phyloP scores from a whole-genome alignment of 2,329 filamentous ascomycete species.

The Hypoxylon sp. region DNA sequence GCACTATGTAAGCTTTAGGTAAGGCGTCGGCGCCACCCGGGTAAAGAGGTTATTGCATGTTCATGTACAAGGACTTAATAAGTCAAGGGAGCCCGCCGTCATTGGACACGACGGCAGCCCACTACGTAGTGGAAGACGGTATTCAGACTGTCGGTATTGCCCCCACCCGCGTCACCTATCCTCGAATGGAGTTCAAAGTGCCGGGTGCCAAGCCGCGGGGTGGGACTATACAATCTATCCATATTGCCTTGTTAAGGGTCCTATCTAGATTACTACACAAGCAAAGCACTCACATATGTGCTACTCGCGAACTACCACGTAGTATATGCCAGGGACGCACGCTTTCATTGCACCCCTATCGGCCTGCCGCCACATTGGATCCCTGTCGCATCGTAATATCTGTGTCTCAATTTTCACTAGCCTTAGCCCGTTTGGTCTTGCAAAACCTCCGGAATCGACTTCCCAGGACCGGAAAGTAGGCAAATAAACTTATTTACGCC shows the following conservation, averaged over 20 bases:
- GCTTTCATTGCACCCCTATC: constrained; percentile 24
- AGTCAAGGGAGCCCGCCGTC: constrained; percentile 3
- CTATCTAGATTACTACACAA: constrained; percentile 6
- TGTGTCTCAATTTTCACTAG: constrained; percentile 31
- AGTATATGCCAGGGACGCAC: constrained; percentile 36
- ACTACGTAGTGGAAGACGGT: constrained; percentile 23
- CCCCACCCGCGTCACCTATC: constrained; percentile 25
- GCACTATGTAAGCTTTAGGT: constrained; percentile 11
- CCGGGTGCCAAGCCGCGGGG: constrained; percentile 37
- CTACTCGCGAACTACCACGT: constrained; percentile 19
- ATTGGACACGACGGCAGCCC: constrained; percentile 26
- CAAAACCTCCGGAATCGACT: constrained; percentile 31
- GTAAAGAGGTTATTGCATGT: constrained; percentile 17
- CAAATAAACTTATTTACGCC: constrained; percentile 18
- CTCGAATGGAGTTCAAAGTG: constrained; percentile 36
- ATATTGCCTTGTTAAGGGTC: constrained; percentile 33
- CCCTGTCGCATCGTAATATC: constrained; percentile 36
- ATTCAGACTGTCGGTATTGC: constrained; percentile 13
- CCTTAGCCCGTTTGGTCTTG: constrained; percentile 29
- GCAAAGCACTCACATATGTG: not conserved
- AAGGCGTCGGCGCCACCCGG: constrained; percentile 34
- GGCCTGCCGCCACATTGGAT: constrained; percentile 28
- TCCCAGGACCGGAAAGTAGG: constrained; percentile 27
- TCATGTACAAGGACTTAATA: constrained; percentile 1
- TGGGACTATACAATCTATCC: constrained; percentile 38